Evolutionary conservation across 108 stramenopile genomes (phyloP).

Genomic region (Nitzschia palea): DNA sequence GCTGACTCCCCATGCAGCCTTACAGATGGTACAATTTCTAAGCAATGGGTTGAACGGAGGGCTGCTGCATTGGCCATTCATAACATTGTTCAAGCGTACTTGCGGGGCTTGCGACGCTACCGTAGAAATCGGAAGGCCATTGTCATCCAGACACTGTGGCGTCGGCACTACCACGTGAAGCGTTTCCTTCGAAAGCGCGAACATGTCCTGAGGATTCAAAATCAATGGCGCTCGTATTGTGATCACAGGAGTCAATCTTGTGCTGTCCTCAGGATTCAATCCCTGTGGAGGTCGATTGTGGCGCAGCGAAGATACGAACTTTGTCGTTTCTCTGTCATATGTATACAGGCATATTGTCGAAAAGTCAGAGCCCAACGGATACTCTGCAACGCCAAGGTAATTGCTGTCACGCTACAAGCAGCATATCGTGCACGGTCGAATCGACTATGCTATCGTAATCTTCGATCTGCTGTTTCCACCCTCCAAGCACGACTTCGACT

Average conservation of each 20-base stretch:
- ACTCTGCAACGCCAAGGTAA: background rate
- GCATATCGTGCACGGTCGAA: background rate
- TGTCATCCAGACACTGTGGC: constrained; percentile 24
- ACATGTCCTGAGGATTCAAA: constrained; percentile 18
- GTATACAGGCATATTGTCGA: constrained; percentile 11
- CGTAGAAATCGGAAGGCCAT: constrained; percentile 20
- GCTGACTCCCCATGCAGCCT: background rate
- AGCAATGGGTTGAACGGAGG: constrained; percentile 7
- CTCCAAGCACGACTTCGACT: background rate
- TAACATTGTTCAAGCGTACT: constrained; percentile 28
- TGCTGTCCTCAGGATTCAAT: constrained; percentile 16
- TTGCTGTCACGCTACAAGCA: background rate
- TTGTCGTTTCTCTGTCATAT: constrained; percentile 2
- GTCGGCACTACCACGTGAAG: background rate
- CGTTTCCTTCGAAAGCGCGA: background rate
- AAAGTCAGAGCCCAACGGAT: background rate
- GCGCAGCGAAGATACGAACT: constrained; percentile 4
- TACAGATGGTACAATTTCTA: background rate
- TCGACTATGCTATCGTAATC: background rate
- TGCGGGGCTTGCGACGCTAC: constrained; percentile 20
- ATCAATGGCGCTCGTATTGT: constrained; percentile 7
- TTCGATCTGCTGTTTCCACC: background rate
- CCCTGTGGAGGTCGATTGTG: background rate
- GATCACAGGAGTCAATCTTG: background rate
- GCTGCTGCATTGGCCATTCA: constrained; percentile 33